These are phyloP conservation scores for Fomitopsis pinicola DNA, from an alignment of 1,284 basidiomycete species.

Conservation along the genomic window DNA sequence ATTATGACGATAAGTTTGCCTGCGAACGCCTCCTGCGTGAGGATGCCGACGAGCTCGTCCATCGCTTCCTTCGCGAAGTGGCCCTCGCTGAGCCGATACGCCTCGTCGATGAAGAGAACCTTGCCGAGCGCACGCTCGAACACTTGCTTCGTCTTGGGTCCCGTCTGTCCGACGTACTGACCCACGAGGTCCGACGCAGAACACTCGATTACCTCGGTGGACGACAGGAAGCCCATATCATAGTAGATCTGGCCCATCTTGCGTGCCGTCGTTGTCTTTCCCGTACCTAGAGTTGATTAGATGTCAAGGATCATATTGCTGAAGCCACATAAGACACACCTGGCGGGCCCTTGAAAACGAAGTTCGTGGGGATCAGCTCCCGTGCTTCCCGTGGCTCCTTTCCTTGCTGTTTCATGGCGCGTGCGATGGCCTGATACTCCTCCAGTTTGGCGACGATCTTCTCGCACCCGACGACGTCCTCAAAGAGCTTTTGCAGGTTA, in stretches of 20 bases:
- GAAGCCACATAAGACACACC: conserved; percentile 30
- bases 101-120: conserved; percentile 66
- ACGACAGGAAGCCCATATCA: conserved; percentile 60
- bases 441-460: conserved; percentile 44
- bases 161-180: conserved; percentile 64
- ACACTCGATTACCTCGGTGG: conserved; percentile 52
- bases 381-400: conserved; percentile 19
- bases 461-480: conserved; percentile 57
- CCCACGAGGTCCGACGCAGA: conserved; percentile 65
- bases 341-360: conserved; percentile 70
- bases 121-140: conserved; percentile 59
- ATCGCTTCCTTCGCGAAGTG: conserved; percentile 63
- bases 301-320: neutral
- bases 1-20: conserved; percentile 60
- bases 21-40: conserved; percentile 53
- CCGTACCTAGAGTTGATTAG: conserved; percentile 25
- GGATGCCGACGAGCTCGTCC: conserved; percentile 58
- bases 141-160: conserved; percentile 53
- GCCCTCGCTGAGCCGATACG: conserved; percentile 54
- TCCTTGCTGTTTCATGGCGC: conserved; percentile 35
- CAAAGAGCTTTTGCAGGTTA: conserved; percentile 54
- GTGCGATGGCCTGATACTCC: conserved; percentile 48
- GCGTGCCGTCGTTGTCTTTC: conserved; percentile 40
- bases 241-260: conserved; percentile 53
- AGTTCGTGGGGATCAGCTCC: conserved; percentile 56